phyloP scores from a whole-genome alignment of 192 early-diverging fungal genomes.

The Backusella luteola region DNA sequence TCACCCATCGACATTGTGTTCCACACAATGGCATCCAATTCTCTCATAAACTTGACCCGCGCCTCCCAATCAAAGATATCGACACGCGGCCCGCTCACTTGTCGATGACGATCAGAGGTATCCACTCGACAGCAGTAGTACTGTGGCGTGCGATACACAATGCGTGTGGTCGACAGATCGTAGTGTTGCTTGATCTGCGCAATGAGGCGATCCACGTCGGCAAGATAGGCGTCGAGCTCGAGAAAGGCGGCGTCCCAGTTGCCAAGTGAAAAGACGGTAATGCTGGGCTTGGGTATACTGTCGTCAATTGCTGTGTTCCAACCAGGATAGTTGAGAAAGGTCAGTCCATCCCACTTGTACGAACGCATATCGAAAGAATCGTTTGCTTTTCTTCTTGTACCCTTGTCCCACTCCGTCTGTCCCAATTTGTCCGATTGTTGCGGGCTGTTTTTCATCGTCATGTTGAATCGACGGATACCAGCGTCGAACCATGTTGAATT shows the following conservation, averaged over 20 bases:
- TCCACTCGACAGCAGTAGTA: constrained; percentile 54
- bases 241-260: constrained; percentile 54
- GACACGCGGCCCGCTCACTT: constrained; percentile 26
- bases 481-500: constrained; percentile 31
- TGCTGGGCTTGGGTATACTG: constrained; percentile 15
- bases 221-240: constrained; percentile 28
- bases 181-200: constrained; percentile 33
- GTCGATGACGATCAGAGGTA: constrained; percentile 17
- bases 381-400: neutral
- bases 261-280: constrained; percentile 41
- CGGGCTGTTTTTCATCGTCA: constrained; percentile 26
- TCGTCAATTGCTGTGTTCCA: constrained; percentile 34
- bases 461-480: neutral
- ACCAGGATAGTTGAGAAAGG: constrained; percentile 30
- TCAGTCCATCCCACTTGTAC: constrained; percentile 52
- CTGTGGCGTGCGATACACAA: constrained; percentile 50
- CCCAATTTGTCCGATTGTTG: constrained; percentile 9
- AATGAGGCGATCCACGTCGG: constrained; percentile 28
- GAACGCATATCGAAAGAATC: constrained; percentile 22
- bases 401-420: constrained; percentile 1
- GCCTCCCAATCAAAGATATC: constrained; percentile 31
- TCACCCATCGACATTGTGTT: constrained; percentile 43
- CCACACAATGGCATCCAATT: constrained; percentile 35
- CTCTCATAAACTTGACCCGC: constrained; percentile 24
- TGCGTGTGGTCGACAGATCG: neutral